Percentiles rank a stretch among this genome's conserved stretches.
phyloP scores from a whole-genome alignment of 176 grass and related monocot genomes.

The Paspalum notatum region DNA sequence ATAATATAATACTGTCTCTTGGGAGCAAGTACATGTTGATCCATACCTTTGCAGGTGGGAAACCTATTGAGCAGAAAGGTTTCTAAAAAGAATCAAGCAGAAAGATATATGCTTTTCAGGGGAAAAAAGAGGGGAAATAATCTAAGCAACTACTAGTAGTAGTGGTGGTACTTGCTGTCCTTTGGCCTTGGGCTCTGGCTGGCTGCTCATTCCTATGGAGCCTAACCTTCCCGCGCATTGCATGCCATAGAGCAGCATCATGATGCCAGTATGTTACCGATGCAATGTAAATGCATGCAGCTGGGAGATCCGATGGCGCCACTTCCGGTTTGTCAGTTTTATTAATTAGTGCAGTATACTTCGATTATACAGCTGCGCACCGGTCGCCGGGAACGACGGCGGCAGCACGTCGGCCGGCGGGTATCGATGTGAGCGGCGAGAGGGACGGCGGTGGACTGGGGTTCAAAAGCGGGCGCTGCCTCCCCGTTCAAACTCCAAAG shows the following conservation, averaged over 20 bases:
- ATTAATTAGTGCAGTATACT: not conserved
- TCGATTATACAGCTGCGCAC: not conserved
- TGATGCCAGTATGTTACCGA: not conserved
- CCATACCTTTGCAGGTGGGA: constrained; percentile 26
- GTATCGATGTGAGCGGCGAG: constrained; percentile 4
- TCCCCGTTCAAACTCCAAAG: constrained; percentile 33
- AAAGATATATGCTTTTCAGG: constrained; percentile 17
- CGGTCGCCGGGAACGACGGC: not conserved
- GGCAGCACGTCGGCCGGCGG: constrained; percentile 28
- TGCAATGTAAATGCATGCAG: not conserved
- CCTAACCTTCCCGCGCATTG: not conserved
- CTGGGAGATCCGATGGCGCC: not conserved
- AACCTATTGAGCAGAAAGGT: constrained; percentile 25
- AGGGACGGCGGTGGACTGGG: not conserved
- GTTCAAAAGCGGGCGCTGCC: constrained; percentile 5
- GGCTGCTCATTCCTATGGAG: constrained; percentile 38
- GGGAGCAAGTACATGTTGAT: constrained; percentile 34
- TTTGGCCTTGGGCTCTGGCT: not conserved
- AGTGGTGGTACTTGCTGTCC: not conserved
- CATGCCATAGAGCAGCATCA: not conserved
- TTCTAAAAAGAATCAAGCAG: constrained; percentile 14
- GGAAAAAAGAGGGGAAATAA: not conserved
- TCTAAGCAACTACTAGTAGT: not conserved
- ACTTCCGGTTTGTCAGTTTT: not conserved
- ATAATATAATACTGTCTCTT: too few relatives aligned